These are phyloP conservation scores for Butyriboletus loyo DNA, from an alignment of 768 basidiomycete genomes.

Conservation along the genomic window DNA sequence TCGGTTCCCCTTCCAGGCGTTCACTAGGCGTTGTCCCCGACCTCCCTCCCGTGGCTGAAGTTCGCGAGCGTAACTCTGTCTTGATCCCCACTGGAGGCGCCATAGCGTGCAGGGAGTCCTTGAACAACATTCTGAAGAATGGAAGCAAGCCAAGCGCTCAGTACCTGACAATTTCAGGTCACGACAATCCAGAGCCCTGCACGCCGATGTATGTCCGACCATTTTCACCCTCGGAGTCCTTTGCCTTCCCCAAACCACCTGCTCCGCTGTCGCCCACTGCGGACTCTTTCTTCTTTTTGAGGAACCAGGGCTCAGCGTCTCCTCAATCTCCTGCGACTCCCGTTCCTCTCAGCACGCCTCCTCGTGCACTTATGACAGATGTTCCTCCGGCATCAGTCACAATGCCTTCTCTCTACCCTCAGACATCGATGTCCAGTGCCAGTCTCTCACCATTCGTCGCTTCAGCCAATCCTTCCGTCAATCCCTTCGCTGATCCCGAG, in stretches of 20 bases:
- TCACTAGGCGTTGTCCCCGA: constrained; percentile 30
- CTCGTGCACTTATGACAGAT: constrained; percentile 15
- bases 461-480: constrained; percentile 14
- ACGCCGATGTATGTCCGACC: constrained; percentile 66
- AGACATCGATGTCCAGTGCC: not conserved
- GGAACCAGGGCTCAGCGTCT: not conserved
- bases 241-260: constrained; percentile 67
- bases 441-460: not conserved
- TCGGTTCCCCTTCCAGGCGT: constrained; percentile 16
- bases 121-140: constrained; percentile 39
- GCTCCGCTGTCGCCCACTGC: not conserved
- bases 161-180: constrained; percentile 36
- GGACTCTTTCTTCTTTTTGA: not conserved
- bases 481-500: constrained; percentile 36
- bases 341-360: constrained; percentile 14
- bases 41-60: constrained; percentile 54
- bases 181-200: constrained; percentile 16
- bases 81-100: constrained; percentile 23
- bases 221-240: constrained; percentile 65
- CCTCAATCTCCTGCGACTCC: constrained; percentile 18
- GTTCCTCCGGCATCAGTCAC: constrained; percentile 10
- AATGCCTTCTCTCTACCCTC: constrained; percentile 12
- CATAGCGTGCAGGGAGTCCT: constrained; percentile 34
- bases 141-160: constrained; percentile 38
- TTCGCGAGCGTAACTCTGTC: constrained; percentile 37